Evolutionary conservation across 441 rosid species (phyloP), one percentile per base, ranked within the genome.

Genomic region (Theobroma grandiflorum): DNA sequence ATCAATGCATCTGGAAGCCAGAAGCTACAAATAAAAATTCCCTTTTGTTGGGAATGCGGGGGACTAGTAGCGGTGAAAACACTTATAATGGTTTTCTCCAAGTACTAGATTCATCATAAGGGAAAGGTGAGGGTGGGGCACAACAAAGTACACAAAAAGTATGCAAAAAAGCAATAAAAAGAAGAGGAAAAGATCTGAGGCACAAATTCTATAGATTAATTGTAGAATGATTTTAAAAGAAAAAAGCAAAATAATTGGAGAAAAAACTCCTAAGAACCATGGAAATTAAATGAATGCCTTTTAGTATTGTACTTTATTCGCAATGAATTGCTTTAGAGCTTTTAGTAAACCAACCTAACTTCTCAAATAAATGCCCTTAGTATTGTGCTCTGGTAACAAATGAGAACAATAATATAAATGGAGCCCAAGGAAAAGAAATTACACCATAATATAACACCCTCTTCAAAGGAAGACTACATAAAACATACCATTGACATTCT

Each of bases 331-430:
- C 61, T 33, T 50, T 71, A 50, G 8, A 15, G 43, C 7, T 71
- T 70, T 49, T 42, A 49, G 58, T 49, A 70, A 10, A 43, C 53
- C 72, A 68, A 9, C 72, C 11, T 68, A 68, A 45, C 55, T 68
- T 68, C 73, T 14, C 55, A 68, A 71, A 71, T 18, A 9, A 43
- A n/a, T 40, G 26, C 12, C 70, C 16, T 64, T 65, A 38, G 22
- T 45, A 38, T 65, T 18, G 47, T 65, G 49, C 70, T 65, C 8
- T 42, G 31, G 31, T 38, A 65, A 65, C n/a, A 65, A 65, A 38
- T 38, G 43, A 64, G 70, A 65, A 65, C 20, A 37, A 18, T 18
- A 65, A 18, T 26, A 65, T 65, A 49, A 65, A 65, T 18, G 38
- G 9, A 33, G 71, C 31, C 50, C 47, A 40, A 18, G 61, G 15